Evolutionary conservation across 2,329 filamentous ascomycete species (phyloP), one percentile per base, ranked within the genome.

Genomic region (Graphilbum fragrans): DNA sequence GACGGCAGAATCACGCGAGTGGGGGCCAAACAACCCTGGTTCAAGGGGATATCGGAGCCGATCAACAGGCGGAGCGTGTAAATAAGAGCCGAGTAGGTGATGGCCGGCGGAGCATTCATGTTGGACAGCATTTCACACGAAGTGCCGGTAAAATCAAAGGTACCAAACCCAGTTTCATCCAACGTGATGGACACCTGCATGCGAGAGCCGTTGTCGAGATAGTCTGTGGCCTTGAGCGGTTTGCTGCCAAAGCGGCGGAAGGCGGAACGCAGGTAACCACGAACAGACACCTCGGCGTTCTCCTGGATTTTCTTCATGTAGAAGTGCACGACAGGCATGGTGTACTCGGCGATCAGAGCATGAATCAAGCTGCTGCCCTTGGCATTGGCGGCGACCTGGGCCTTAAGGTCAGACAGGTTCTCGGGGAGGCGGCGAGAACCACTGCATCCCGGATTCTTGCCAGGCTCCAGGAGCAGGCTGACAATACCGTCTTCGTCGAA

Each of bases 171-270:
- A 27, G 82, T 78, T 0, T 77, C 68, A 52, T 88, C 74, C 47
- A 93, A 90, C 1, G 74, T 80, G 12, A 93, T 70, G 46, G 77
- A 80, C 5, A 92, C 69, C 39, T 72, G 67, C 52, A 93, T 88
- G 0, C 83, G 82, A 5, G 74, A 82, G n/a, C 86, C 86, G 50
- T 92, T 85, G 51, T 93, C 86, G 82, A 92, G 90, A 62, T 80
- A 86, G 53, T 93, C 86, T 1, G 79, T 66, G 0, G 86, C 82
- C 11, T 73, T 72, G 0, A 93, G 69, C 14, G 82, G 76, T 44
- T 76, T 69, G 1, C 79, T 78, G 49, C 77, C 69, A 49, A 86
- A 85, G 19, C 16, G 25, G 16, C 19, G 19, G 51, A 75, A 70
- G 10, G 88, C 78, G 3, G 72, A 66, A 53, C 82, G 86, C 20